Base-by-base conservation (phyloP, 176 grass and related monocot genomes). In the Musa acuminata region DNA sequence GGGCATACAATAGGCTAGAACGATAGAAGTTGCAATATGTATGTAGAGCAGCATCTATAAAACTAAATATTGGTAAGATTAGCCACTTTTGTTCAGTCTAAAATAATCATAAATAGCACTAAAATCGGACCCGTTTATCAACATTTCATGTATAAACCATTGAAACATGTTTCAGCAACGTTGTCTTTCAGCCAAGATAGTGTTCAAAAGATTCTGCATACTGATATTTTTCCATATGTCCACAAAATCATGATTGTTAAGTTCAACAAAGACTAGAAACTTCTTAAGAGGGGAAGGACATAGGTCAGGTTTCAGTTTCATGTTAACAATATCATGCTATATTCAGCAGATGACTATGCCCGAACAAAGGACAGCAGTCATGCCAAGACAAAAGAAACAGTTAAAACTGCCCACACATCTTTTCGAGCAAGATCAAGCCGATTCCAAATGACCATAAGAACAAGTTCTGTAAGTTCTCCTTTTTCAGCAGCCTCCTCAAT, bases 391-490 rank as follows among this genome's bases (percentile, higher is more conserved):
- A 64, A 16, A 9, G 20, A 26, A 55, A 73, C 12, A 54, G 12
- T 73, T 27, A 21, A 63, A 84, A 58, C 24, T 77, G 59, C 58
- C 71, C 87, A 79, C 88, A 97, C 93, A 97, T 97, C 93, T 75
- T 87, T 90, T 17, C 79, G 85, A 67, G 93, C 93, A 74, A 93
- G 8, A 81, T 97, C 93, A 84, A 92, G 93, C 58, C 90, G 93
- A 90, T 97, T 97, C 93, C 90, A 97, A 25, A 97, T 97, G 82
- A 97, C 85, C 90, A 97, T 86, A 51, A 97, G 83, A 72, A 97
- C 85, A 78, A 97, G 82, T 85, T 97, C 87, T 52, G 75, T 97
- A 85, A 97, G 84, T 72, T 93, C 87, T 35, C 93, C 90, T 84
- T 81, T 90, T 79, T 97, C 93, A 85, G 87, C 93, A 53, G 90